A percentile compares a stretch with the other conserved stretches of the same genome.
phyloP scores from a whole-genome alignment of 2,329 filamentous ascomycete species.

The Arthrinium phaeospermum region DNA sequence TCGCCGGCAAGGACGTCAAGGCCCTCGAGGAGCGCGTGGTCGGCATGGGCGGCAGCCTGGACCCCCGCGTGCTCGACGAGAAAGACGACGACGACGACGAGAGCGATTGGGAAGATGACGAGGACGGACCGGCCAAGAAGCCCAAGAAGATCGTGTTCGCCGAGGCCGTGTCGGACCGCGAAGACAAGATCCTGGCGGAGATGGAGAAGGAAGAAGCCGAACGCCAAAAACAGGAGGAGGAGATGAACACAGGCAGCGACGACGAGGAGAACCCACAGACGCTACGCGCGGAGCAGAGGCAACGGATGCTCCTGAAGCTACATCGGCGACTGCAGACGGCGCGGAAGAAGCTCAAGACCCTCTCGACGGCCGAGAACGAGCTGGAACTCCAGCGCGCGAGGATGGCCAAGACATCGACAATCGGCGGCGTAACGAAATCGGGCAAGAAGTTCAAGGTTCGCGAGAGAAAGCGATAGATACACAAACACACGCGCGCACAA shows the following conservation, averaged over 20 bases:
- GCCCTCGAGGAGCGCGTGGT: conserved; percentile 60
- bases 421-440: conserved; percentile 62
- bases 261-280: conserved; percentile 41
- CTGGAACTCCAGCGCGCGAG: conserved; percentile 65
- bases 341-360: conserved; percentile 58
- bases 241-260: conserved; percentile 40
- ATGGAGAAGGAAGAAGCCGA: conserved; percentile 23
- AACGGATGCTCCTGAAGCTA: conserved; percentile 50
- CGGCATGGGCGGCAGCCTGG: conserved; percentile 45
- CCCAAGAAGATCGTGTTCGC: conserved; percentile 60
- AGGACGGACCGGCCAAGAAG: conserved; percentile 29
- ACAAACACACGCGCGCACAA: background rate
- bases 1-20: conserved; percentile 62
- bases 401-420: conserved; percentile 70
- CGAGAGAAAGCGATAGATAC: conserved; percentile 61
- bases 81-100: conserved; percentile 40
- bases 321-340: conserved; percentile 55
- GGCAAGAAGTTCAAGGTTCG: conserved; percentile 68
- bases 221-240: conserved; percentile 18
- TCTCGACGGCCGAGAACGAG: conserved; percentile 61
- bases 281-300: conserved; percentile 46
- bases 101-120: conserved; percentile 37
- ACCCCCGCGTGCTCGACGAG: conserved; percentile 28
- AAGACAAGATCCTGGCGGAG: conserved; percentile 34
- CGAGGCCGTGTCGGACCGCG: conserved; percentile 45